Conservation (phyloP, 345 rosid species). For the Nephelium lappaceum region DNA sequence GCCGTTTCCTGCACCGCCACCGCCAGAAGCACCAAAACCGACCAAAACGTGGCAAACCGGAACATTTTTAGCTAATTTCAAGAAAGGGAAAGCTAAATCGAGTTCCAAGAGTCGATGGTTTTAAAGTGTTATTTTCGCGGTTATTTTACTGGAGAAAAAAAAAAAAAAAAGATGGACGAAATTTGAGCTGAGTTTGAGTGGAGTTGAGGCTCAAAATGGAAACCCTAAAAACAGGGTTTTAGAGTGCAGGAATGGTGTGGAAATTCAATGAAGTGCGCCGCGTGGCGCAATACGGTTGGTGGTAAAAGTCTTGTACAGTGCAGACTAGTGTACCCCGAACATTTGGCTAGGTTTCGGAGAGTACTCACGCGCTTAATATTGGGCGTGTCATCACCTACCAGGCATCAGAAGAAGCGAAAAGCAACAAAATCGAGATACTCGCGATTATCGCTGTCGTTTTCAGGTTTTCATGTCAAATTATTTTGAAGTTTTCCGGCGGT, state of each 20-base stretch:
- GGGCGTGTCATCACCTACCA: neutral
- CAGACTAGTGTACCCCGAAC: neutral
- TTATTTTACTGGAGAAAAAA: neutral
- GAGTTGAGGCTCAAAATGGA: neutral
- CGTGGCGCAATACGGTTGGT: slow-evolving; percentile 6
- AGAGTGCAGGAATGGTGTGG: neutral
- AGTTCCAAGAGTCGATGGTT: neutral
- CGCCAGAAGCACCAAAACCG: slow-evolving; percentile 31
- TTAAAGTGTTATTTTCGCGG: neutral
- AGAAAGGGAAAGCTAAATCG: slow-evolving; percentile 6
- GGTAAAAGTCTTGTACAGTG: neutral
- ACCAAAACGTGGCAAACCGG: slow-evolving; percentile 25
- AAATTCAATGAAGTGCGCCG: neutral
- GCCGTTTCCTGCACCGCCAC: slow-evolving; percentile 28
- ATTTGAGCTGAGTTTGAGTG: neutral
- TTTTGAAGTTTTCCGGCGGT: neutral
- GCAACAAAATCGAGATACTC: neutral
- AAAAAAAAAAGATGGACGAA: neutral
- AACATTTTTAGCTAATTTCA: slow-evolving; percentile 34
- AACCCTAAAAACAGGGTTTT: slow-evolving; percentile 24
- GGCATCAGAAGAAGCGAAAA: neutral
- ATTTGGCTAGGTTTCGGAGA: neutral
- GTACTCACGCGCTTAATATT: slow-evolving; percentile 2
- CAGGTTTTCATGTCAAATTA: neutral
- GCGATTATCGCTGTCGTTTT: neutral